Base-by-base conservation (phyloP, 1,284 basidiomycete genomes). In the Trichosporon sp. region DNA sequence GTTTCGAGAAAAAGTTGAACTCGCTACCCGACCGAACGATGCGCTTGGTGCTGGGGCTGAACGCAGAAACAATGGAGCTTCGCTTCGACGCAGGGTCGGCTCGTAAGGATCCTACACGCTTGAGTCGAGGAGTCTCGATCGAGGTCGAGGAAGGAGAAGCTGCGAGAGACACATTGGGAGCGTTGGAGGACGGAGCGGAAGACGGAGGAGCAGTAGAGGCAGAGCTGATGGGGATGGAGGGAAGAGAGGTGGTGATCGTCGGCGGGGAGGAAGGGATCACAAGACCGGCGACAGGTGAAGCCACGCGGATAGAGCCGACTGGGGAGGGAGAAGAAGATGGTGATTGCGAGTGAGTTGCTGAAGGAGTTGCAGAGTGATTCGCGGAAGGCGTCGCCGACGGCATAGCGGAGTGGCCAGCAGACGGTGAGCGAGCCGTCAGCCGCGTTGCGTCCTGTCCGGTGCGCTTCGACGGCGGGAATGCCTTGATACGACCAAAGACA, bases 401-500 rank as follows among this genome's bases (percentile, higher is more conserved):
- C 56, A 36, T 34, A 2, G 56, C 31, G 3, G 56, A 46, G 27
- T 52, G 46, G 25, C 44, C n/a, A 34, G 25, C 25, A 14, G 49
- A 21, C 16, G 49, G 49, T 14, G 49, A 54, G 14, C 49, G 49
- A 29, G 49, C 49, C 2, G 49, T 46, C 52, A 31, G 33, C 32
- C 40, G 33, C 25, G 16, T 7, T 31, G 21, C 44, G 44, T 54
- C 49, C 3, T 54, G 49, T 27, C 37, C 54, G 25, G 64, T 60
- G 36, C 57, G 62, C 46, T 56, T 60, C 13, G 68, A 56, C 21
- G 65, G 67, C 11, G 75, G 75, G 63, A 76, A 76, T 9, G 70
- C 68, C 64, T 74, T 74, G 59, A 76, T 64, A 52, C 70, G 72
- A 25, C 65, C 66, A 4, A 77, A 65, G 7, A 70, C 71, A 34